Conservation (phyloP, 2,329 filamentous ascomycete genomes). For the Chalara sp. region DNA sequence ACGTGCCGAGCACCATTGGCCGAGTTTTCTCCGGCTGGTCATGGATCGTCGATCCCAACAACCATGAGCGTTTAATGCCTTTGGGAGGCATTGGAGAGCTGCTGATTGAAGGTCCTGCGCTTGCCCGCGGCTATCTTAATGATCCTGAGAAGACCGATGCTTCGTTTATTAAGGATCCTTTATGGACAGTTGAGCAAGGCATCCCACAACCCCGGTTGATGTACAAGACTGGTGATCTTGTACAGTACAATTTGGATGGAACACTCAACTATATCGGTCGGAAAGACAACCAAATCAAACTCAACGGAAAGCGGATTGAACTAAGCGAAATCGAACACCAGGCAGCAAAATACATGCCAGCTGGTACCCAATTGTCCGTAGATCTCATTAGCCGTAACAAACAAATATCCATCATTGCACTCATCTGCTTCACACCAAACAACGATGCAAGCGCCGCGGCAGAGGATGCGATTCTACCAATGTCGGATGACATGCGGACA, state of each 20-base stretch:
- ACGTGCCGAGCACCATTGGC: background rate
- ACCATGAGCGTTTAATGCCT: background rate
- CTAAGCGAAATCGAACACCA: too few species aligned
- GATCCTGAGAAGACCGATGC: background rate
- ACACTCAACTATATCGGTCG: conserved; percentile 51
- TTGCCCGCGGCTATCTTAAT: too few species aligned
- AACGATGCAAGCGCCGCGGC: too few species aligned
- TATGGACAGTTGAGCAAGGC: background rate
- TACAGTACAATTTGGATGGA: conserved; percentile 42
- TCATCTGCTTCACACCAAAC: too few species aligned
- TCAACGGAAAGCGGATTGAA: too few species aligned
- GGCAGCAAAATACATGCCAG: too few species aligned
- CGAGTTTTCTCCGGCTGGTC: background rate
- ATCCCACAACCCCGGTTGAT: conserved; percentile 22
- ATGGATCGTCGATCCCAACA: background rate
- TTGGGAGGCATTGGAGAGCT: background rate
- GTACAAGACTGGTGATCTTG: conserved; percentile 55
- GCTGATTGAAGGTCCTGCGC: background rate
- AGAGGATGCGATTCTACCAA: too few species aligned
- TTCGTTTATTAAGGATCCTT: background rate
- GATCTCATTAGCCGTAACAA: too few species aligned
- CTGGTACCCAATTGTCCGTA: too few species aligned
- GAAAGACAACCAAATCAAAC: conserved; percentile 62
- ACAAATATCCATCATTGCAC: too few species aligned
- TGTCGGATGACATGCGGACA: too few species aligned